Evolutionary conservation across 192 early-diverging fungal species (phyloP).

Genomic region (Polychytrium aggregatum): DNA sequence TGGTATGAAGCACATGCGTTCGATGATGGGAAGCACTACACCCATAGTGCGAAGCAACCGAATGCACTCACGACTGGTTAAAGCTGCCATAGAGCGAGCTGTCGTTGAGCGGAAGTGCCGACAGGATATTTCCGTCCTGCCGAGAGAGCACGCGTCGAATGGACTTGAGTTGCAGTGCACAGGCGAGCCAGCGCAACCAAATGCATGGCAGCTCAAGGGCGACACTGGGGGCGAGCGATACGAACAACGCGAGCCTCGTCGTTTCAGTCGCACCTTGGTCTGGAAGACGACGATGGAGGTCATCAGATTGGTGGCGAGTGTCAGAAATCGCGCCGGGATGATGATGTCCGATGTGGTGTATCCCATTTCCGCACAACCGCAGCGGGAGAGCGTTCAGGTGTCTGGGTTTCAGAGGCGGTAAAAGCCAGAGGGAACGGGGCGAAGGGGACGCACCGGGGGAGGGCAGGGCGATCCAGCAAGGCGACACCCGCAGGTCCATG

Average conservation of each 20-base stretch:
- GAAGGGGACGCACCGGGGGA: no score
- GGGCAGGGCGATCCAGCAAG: no score
- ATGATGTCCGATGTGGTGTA: constrained; percentile 11
- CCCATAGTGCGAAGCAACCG: not conserved
- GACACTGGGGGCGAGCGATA: no score
- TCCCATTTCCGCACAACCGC: no score
- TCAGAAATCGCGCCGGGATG: constrained; percentile 26
- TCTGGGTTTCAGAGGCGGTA: no score
- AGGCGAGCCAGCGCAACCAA: no score
- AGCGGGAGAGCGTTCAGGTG: no score
- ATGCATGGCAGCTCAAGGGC: no score
- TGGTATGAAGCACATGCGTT: no score
- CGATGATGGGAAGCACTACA: not conserved
- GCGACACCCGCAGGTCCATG: no score
- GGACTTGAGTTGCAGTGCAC: not conserved
- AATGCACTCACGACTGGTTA: constrained; percentile 14
- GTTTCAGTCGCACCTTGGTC: constrained; percentile 20
- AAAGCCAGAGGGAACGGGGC: no score
- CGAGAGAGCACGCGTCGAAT: not conserved
- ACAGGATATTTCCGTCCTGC: constrained; percentile 26
- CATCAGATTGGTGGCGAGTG: constrained; percentile 22
- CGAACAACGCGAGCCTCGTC: no score
- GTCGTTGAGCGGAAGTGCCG: constrained; percentile 21
- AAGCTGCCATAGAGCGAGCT: constrained; percentile 9
- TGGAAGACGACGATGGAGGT: constrained; percentile 23